Percentiles rank a stretch among this genome's conserved stretches.
phyloP scores from a whole-genome alignment of 2,329 filamentous ascomycete genomes.

The Zymoseptoria ardabiliae region DNA sequence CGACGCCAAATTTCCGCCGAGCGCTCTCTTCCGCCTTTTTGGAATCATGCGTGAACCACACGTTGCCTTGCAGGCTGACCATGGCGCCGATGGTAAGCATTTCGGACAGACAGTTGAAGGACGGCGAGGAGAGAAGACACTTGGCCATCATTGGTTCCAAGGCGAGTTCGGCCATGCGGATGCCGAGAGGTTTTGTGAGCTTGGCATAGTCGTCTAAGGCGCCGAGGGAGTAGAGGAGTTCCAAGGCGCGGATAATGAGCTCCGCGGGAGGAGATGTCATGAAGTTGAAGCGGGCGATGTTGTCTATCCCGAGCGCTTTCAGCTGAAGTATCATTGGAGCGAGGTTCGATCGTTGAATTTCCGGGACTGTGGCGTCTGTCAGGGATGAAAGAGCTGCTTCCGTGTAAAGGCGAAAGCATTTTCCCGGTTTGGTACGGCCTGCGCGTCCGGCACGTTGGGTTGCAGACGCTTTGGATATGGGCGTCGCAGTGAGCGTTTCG shows the following conservation, averaged over 20 bases:
- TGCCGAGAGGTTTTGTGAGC: slow-evolving; percentile 79
- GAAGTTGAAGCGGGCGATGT: slow-evolving; percentile 85
- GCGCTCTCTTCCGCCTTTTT: slow-evolving; percentile 68
- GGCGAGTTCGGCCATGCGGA: slow-evolving; percentile 85
- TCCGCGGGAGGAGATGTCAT: slow-evolving; percentile 78
- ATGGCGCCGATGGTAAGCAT: slow-evolving; percentile 90
- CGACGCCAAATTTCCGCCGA: slow-evolving; percentile 75
- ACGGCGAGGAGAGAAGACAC: slow-evolving; percentile 66
- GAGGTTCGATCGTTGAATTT: slow-evolving; percentile 87
- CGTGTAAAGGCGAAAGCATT: slow-evolving; percentile 90
- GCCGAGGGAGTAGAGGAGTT: slow-evolving; percentile 78
- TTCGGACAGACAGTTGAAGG: slow-evolving; percentile 74
- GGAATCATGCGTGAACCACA: slow-evolving; percentile 76
- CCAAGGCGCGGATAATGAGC: slow-evolving; percentile 76
- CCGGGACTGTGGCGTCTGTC: slow-evolving; percentile 68
- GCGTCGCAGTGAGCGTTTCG: slow-evolving; percentile 73
- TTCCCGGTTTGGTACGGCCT: slow-evolving; percentile 80
- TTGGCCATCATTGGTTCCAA: slow-evolving; percentile 96
- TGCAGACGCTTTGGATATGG: slow-evolving; percentile 86
- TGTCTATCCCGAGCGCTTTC: slow-evolving; percentile 91
- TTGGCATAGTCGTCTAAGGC: slow-evolving; percentile 86
- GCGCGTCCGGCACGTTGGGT: slow-evolving; percentile 84
- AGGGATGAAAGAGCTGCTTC: slow-evolving; percentile 62
- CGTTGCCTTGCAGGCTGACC: slow-evolving; percentile 73
- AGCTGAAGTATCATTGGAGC: slow-evolving; percentile 83